Evolutionary conservation across 129 eudicot genomes (phyloP), one percentile per base, ranked within the genome.

Genomic region (Lactuca saligna): DNA sequence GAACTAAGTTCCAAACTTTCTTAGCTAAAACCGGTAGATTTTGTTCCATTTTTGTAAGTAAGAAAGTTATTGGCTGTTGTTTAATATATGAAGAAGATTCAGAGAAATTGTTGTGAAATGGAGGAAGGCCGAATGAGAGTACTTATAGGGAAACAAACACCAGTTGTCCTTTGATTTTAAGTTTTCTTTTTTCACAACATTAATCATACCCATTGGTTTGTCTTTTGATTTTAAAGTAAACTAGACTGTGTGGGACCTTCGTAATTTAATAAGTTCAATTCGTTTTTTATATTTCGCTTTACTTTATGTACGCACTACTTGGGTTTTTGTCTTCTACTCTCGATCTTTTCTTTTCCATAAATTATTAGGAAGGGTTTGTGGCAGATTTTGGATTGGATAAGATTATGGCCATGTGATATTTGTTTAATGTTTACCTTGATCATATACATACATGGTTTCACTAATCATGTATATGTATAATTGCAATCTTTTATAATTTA

Each of bases 41-140:
- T 70, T 75, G 83, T 33, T 85, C 91, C 96, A 88, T 88, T 75
- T 79, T 74, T 20, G 8, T 17, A 34, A 37, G 57, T 39, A 46
- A 31, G 58, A 31, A 58, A 8, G 49, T 57, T 70, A 44, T 69
- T 57, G 57, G 12, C 7, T 37, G 50, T 31, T 15, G 49, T 37
- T 61, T 54, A 16, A 67, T 14, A 37, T 57, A 46, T 57, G 70
- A 25, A 32, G 61, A 62, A 34, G 72, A 35, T 29, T 53, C 51
- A 15, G 44, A 39, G 54, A 42, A 62, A 64, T 54, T 61, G 76
- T 54, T 44, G 59, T 53, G 70, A 54, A n/a, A 46, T 31, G 51
- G 32, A 50, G 33, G 50, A 65, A 8, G 49, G 37, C 0, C 44
- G 35, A 31, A 2, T 17, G 46, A 29, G 10, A 42, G 66, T 69